Conservation (phyloP, 2,329 filamentous ascomycete species). For the Diatrype stigma region DNA sequence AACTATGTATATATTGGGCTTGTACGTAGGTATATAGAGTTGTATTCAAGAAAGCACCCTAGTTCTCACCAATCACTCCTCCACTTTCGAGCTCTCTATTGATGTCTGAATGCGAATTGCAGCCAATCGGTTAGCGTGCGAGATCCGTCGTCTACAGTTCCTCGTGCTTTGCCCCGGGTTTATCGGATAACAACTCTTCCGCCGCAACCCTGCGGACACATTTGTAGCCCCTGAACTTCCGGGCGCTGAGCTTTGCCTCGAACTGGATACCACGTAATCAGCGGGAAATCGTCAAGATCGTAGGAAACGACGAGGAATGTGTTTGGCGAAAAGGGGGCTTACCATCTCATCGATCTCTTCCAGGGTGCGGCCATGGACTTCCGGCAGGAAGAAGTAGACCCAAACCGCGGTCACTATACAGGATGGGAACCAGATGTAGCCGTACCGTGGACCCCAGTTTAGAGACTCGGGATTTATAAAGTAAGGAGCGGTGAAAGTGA, state of each 20-base stretch:
- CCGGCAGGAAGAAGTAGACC: slow-evolving; percentile 42
- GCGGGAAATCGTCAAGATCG: not conserved
- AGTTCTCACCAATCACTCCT: too few relatives aligned
- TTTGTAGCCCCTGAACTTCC: slow-evolving; percentile 17
- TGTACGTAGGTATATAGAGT: too few relatives aligned
- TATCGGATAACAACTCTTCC: slow-evolving; percentile 5
- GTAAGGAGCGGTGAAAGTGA: slow-evolving; percentile 50
- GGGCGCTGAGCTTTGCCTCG: slow-evolving; percentile 16
- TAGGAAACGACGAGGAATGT: not conserved
- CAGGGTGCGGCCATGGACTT: slow-evolving; percentile 42
- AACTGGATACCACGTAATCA: slow-evolving; percentile 9
- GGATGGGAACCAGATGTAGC: slow-evolving; percentile 45
- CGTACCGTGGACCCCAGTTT: slow-evolving; percentile 48
- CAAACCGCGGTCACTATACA: slow-evolving; percentile 19
- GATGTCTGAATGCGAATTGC: too few relatives aligned
- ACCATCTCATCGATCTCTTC: slow-evolving; percentile 47
- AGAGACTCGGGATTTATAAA: slow-evolving; percentile 48
- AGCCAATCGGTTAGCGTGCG: not conserved
- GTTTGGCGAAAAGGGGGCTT: slow-evolving; percentile 7
- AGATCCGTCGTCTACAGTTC: not conserved
- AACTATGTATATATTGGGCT: too few relatives aligned
- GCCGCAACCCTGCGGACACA: slow-evolving; percentile 11
- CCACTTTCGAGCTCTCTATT: not conserved
- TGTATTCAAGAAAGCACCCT: too few relatives aligned
- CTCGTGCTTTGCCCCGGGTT: slow-evolving; percentile 9